Percentiles rank a stretch among this genome's conserved stretches.
Evolutionary conservation across 2,329 filamentous ascomycete genomes (phyloP).

Genomic region (Aspergillus pseudoglaucus): DNA sequence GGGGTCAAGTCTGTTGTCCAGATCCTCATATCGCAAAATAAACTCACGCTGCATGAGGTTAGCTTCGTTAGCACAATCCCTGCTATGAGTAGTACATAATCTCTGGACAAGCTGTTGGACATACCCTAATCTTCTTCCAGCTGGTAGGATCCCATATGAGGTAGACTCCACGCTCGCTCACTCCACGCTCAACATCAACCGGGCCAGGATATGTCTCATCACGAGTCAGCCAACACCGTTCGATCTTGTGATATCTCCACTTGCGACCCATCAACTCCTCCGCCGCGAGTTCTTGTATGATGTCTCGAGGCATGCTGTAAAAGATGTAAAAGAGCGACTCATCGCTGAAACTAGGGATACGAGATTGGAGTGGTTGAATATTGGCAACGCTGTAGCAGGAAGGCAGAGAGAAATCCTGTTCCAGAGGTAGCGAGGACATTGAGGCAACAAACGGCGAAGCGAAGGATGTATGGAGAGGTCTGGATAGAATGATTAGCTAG

Average conservation of each 20-base stretch:
- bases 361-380: conserved; percentile 54
- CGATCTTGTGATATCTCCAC: conserved; percentile 49
- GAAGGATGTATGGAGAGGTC: conserved; percentile 58
- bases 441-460: conserved; percentile 57
- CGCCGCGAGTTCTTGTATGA: conserved; percentile 60
- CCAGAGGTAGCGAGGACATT: conserved; percentile 50
- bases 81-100: background rate
- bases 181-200: conserved; percentile 42
- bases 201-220: conserved; percentile 43
- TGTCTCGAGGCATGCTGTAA: conserved; percentile 60
- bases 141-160: conserved; percentile 44
- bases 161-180: conserved; percentile 47
- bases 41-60: conserved; percentile 36
- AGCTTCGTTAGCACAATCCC: conserved; percentile 11
- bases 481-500: conserved; percentile 15
- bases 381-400: conserved; percentile 61
- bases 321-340: conserved; percentile 66
- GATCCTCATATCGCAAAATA: conserved; percentile 43
- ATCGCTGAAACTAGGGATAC: conserved; percentile 54
- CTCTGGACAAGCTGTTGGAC: conserved; percentile 11
- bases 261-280: conserved; percentile 53
- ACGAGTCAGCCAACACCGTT: conserved; percentile 46
- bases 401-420: conserved; percentile 59
- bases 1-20: conserved; percentile 42
- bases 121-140: conserved; percentile 46